These are phyloP conservation scores for Diaporthe sp. DNA, from an alignment of 2,329 filamentous ascomycete genomes.

Conservation along the genomic window DNA sequence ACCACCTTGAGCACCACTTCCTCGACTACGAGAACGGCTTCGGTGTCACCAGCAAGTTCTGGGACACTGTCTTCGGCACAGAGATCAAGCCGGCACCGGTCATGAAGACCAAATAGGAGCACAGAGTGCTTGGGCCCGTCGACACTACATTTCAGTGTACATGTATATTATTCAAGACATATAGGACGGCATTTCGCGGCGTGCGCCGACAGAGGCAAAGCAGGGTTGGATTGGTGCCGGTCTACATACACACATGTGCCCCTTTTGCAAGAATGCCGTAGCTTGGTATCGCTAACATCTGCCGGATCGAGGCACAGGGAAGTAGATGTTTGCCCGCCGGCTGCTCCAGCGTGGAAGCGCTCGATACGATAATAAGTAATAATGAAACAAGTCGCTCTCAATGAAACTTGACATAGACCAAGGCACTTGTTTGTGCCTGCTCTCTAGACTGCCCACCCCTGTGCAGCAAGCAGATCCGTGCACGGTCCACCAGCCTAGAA, in stretches of 20 bases:
- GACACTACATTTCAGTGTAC: slow-evolving; percentile 36
- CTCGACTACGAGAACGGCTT: slow-evolving; percentile 98
- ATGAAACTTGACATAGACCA: slow-evolving; percentile 17
- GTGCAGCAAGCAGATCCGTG: background rate
- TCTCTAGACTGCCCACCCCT: background rate
- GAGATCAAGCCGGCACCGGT: slow-evolving; percentile 67
- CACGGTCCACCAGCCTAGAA: slow-evolving; percentile 28
- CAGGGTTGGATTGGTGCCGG: slow-evolving; percentile 5
- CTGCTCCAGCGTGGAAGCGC: slow-evolving; percentile 23
- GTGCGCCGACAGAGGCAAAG: background rate
- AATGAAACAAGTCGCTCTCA: slow-evolving; percentile 33
- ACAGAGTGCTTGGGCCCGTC: background rate
- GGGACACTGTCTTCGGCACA: slow-evolving; percentile 93
- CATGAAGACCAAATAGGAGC: slow-evolving; percentile 52
- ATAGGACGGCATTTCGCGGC: background rate
- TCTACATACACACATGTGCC: background rate
- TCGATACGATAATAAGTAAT: slow-evolving; percentile 38
- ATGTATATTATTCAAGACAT: slow-evolving; percentile 32
- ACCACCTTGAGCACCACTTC: slow-evolving; percentile 97
- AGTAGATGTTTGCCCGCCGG: background rate
- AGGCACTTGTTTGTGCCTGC: background rate
- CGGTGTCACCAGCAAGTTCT: slow-evolving; percentile 95
- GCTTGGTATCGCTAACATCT: background rate
- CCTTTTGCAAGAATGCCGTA: slow-evolving; percentile 6
- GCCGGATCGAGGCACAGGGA: background rate